Evolutionary conservation across 768 basidiomycete species (phyloP).

Genomic region (Naganishia kalamii): DNA sequence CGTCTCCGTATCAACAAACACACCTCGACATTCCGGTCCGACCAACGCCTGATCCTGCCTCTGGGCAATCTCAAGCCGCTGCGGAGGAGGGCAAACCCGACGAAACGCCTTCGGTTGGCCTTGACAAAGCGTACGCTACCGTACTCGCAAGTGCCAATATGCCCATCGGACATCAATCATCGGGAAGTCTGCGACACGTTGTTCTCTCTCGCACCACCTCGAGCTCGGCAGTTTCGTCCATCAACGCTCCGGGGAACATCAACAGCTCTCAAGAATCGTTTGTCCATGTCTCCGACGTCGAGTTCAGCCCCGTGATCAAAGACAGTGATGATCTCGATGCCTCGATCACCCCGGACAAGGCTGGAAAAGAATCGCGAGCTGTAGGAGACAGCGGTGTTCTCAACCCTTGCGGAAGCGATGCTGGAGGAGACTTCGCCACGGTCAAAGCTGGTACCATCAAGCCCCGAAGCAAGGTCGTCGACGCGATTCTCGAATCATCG

Average conservation of each 20-base stretch:
- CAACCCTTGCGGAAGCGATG: too few relatives aligned
- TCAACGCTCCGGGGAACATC: background rate
- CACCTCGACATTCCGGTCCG: background rate
- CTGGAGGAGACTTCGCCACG: background rate
- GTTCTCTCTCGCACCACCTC: constrained; percentile 8
- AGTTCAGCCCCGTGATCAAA: background rate
- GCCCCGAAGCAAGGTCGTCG: background rate
- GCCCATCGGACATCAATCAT: constrained; percentile 9
- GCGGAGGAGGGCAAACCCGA: background rate
- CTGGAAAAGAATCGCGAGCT: background rate
- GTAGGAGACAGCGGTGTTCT: too few relatives aligned
- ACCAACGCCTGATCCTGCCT: background rate
- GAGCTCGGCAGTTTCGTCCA: background rate
- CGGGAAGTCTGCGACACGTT: background rate
- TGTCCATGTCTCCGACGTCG: background rate
- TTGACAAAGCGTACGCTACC: background rate
- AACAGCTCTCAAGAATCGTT: constrained; percentile 4
- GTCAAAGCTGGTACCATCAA: background rate
- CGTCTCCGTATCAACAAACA: too few relatives aligned
- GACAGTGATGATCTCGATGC: background rate
- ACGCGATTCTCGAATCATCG: too few relatives aligned
- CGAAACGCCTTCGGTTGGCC: background rate
- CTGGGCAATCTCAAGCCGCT: background rate
- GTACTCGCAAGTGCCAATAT: background rate
- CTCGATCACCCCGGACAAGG: background rate